phyloP scores from a whole-genome alignment of 108 stramenopile genomes.

The Skeletonema potamos region DNA sequence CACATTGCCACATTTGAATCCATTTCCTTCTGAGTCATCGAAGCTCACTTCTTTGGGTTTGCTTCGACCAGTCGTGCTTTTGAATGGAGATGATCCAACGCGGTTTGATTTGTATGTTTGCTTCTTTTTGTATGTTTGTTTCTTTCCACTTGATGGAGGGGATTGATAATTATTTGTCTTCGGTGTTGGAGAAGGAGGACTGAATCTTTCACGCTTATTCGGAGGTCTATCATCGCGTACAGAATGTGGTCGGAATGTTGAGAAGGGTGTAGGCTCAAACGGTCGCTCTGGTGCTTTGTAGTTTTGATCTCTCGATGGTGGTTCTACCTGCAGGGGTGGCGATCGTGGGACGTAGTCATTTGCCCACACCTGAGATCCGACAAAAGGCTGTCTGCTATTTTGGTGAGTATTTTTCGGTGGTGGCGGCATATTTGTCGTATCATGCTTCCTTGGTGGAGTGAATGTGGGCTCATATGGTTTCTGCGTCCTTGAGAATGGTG shows the following conservation, averaged over 20 bases:
- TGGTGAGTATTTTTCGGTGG: conserved; percentile 9
- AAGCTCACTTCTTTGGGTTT: not conserved
- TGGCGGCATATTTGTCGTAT: conserved; percentile 20
- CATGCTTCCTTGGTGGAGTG: conserved; percentile 15
- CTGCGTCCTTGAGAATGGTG: conserved; percentile 13
- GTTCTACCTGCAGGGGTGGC: conserved; percentile 39
- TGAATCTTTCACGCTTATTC: conserved; percentile 6
- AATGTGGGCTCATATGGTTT: conserved; percentile 21
- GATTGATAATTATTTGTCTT: not conserved
- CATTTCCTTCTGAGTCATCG: not conserved
- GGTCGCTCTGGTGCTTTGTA: conserved; percentile 15
- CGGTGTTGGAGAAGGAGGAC: not conserved
- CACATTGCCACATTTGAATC: conserved; percentile 34
- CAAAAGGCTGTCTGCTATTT: conserved; percentile 33
- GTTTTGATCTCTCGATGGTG: conserved; percentile 30
- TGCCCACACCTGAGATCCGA: conserved; percentile 22
- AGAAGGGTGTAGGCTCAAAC: conserved; percentile 41
- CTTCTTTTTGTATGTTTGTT: no score
- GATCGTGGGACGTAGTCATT: conserved; percentile 23
- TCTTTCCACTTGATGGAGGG: conserved; percentile 5
- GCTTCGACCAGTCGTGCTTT: not conserved
- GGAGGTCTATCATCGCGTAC: conserved; percentile 12
- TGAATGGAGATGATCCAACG: conserved; percentile 29
- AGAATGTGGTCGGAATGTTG: conserved; percentile 19
- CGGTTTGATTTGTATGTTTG: conserved; percentile 4